Evolutionary conservation across 2,329 filamentous ascomycete genomes (phyloP).

Genomic region (Verticillium zaregamsianum): DNA sequence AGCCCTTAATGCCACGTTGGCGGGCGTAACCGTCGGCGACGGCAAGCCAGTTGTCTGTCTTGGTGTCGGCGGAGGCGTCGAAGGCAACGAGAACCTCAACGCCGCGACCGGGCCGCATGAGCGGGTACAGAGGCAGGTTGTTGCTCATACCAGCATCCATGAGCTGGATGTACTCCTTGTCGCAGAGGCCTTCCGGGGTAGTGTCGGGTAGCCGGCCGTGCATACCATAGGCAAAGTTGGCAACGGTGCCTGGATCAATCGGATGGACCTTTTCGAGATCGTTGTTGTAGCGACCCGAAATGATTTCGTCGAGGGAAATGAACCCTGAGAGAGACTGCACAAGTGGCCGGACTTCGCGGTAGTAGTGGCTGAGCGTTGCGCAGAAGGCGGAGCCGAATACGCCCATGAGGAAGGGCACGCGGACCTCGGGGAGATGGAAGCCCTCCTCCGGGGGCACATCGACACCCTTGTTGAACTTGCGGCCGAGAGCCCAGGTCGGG

Average conservation of each 20-base stretch:
- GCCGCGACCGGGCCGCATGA: slow-evolving; percentile 81
- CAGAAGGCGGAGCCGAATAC: slow-evolving; percentile 98
- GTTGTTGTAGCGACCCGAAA: slow-evolving; percentile 70
- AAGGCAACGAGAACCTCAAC: slow-evolving; percentile 91
- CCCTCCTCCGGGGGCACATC: slow-evolving; percentile 63
- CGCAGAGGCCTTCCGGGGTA: slow-evolving; percentile 72
- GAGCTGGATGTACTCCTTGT: slow-evolving; percentile 67
- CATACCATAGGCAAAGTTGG: slow-evolving; percentile 86
- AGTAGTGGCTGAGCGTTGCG: slow-evolving; percentile 92
- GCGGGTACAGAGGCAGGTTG: slow-evolving; percentile 91
- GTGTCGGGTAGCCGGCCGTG: slow-evolving; percentile 68
- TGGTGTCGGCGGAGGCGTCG: slow-evolving; percentile 89
- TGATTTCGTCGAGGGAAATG: slow-evolving; percentile 71
- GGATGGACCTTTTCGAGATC: slow-evolving; percentile 91
- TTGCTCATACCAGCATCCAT: slow-evolving; percentile 99
- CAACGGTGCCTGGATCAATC: slow-evolving; percentile 85
- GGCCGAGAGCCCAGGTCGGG: slow-evolving; percentile 87
- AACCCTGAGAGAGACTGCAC: slow-evolving; percentile 73
- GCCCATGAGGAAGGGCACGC: slow-evolving; percentile 80
- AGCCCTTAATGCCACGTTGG: slow-evolving; percentile 86
- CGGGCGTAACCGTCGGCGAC: slow-evolving; percentile 90
- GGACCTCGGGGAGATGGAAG: slow-evolving; percentile 74
- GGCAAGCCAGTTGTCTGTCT: slow-evolving; percentile 92
- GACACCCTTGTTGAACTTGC: slow-evolving; percentile 70
- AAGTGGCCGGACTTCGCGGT: slow-evolving; percentile 84